A percentile compares a stretch with the other conserved stretches of the same genome.
These are phyloP conservation scores for Phytophthora cajani DNA, from an alignment of 352 stramenopile species.

Conservation along the genomic window DNA sequence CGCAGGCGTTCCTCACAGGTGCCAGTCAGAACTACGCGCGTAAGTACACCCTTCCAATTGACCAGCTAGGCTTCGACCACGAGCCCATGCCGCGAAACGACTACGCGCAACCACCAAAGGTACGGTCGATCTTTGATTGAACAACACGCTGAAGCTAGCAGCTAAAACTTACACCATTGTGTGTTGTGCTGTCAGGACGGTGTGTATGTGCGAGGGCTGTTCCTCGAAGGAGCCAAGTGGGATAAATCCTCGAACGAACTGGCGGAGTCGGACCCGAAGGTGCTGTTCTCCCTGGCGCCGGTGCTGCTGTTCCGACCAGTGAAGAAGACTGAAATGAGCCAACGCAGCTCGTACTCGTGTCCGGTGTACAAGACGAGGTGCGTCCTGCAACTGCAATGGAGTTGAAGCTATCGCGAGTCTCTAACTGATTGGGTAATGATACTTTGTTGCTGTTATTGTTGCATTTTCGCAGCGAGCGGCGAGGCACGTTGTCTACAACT, in stretches of 20 bases:
- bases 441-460: neutral
- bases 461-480: slow-evolving; percentile 66
- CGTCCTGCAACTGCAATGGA: slow-evolving; percentile 3
- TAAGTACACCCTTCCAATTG: slow-evolving; percentile 93
- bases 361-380: slow-evolving; percentile 95
- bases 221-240: slow-evolving; percentile 91
- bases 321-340: slow-evolving; percentile 81
- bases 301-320: slow-evolving; percentile 86
- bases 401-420: neutral
- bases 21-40: slow-evolving; percentile 95
- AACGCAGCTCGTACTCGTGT: slow-evolving; percentile 83
- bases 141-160: neutral
- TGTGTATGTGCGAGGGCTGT: slow-evolving; percentile 89
- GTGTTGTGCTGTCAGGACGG: slow-evolving; percentile 59
- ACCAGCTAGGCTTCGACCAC: slow-evolving; percentile 83
- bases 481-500: slow-evolving; percentile 92
- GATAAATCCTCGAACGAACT: slow-evolving; percentile 74
- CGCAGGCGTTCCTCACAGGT: slow-evolving; percentile 95
- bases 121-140: slow-evolving; percentile 19
- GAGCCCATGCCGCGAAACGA: slow-evolving; percentile 82
- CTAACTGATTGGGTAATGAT: neutral
- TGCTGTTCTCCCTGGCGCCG: slow-evolving; percentile 86
- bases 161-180: slow-evolving; percentile 9
- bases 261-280: slow-evolving; percentile 86
- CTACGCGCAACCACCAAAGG: slow-evolving; percentile 75